Conservation (phyloP, 1,284 basidiomycete species). For the Rhizopogon parksii region DNA sequence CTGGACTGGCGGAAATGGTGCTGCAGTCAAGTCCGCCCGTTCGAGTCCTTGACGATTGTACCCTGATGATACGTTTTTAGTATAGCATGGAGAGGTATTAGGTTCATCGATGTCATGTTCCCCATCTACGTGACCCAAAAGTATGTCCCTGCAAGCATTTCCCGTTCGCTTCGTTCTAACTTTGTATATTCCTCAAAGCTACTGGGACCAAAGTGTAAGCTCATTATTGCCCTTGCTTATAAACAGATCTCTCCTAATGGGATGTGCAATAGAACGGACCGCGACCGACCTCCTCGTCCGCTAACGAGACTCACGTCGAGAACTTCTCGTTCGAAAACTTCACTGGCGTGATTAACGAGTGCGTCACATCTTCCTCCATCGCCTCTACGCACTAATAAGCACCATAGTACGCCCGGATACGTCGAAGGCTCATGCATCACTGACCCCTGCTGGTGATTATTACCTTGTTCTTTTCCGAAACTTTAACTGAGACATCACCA, state of each 20-base stretch:
- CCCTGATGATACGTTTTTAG: constrained; percentile 23
- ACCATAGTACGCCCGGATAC: constrained; percentile 35
- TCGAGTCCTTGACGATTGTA: neutral
- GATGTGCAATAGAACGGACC: constrained; percentile 32
- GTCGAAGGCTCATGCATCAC: constrained; percentile 52
- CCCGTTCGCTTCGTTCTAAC: neutral
- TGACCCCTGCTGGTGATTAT: constrained; percentile 47
- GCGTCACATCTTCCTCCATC: constrained; percentile 12
- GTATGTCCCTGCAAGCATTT: constrained; percentile 27
- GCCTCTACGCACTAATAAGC: neutral
- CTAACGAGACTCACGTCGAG: constrained; percentile 49
- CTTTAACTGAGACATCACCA: neutral
- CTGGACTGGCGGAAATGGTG: constrained; percentile 57
- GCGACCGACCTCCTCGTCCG: constrained; percentile 35
- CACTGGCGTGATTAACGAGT: constrained; percentile 48
- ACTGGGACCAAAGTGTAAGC: constrained; percentile 54
- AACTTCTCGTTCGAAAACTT: constrained; percentile 54
- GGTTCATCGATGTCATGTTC: constrained; percentile 45
- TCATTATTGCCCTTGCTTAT: constrained; percentile 8
- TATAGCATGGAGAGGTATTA: constrained; percentile 54
- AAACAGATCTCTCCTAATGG: neutral
- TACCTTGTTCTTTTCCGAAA: neutral
- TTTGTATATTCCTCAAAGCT: constrained; percentile 29
- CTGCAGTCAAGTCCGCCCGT: constrained; percentile 44
- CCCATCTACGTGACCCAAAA: constrained; percentile 62